Evolutionary conservation across 305 asterid genomes (phyloP).

Genomic region (Salvia sclarea): DNA sequence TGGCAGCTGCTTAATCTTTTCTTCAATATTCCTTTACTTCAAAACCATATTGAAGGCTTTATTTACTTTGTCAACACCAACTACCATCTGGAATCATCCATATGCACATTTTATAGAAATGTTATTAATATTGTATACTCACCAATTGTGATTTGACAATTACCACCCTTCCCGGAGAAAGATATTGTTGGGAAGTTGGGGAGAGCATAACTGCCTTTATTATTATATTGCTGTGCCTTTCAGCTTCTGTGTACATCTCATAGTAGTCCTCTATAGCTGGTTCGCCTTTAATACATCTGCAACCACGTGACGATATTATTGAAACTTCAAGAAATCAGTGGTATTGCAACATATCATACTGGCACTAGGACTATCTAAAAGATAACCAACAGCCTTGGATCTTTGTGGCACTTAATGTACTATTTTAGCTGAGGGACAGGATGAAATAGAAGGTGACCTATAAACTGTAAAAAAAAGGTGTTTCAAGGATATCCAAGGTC

Average conservation of each 20-base stretch:
- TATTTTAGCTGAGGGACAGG: conserved; percentile 16
- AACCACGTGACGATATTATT: conserved; percentile 36
- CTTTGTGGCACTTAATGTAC: conserved; percentile 11
- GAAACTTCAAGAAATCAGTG: conserved; percentile 26
- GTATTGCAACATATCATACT: conserved; percentile 14
- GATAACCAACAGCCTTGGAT: conserved; percentile 22
- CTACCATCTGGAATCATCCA: conserved; percentile 3
- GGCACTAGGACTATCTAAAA: conserved; percentile 14
- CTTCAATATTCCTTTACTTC: conserved; percentile 7
- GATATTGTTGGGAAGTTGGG: conserved; percentile 58
- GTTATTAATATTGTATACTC: conserved; percentile 38
- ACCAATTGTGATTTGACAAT: conserved; percentile 80
- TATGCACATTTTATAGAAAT: conserved; percentile 22
- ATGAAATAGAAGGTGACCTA: not conserved
- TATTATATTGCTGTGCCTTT: conserved; percentile 47
- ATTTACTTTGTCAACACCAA: conserved; percentile 22
- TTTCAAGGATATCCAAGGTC: not conserved
- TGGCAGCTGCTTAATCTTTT: not conserved
- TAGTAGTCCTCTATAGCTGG: conserved; percentile 95
- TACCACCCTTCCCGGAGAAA: conserved; percentile 84
- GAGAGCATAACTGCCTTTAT: conserved; percentile 83
- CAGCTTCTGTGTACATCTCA: conserved; percentile 76
- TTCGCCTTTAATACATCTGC: conserved; percentile 96
- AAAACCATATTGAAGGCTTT: not conserved
- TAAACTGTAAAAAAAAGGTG: not conserved